phyloP scores from a whole-genome alignment of 2,329 filamentous ascomycete genomes.

The Ophioceras dolichostomum region DNA sequence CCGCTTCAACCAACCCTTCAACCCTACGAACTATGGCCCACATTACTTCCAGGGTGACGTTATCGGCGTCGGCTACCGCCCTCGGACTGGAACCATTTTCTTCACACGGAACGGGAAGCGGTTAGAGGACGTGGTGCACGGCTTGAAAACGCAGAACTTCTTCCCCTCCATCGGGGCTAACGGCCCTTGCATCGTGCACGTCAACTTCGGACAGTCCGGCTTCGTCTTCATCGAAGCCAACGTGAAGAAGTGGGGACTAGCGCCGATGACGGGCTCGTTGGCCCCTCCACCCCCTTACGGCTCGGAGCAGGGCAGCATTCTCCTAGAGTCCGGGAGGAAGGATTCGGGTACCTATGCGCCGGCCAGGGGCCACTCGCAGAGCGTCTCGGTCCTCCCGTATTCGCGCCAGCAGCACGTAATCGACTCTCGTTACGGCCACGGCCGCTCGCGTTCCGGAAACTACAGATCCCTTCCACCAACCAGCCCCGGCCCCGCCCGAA shows the following conservation, averaged over 20 bases:
- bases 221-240: constrained; percentile 99
- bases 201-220: constrained; percentile 95
- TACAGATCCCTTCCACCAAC: constrained; percentile 64
- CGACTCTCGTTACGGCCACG: constrained; percentile 55
- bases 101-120: constrained; percentile 98
- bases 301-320: constrained; percentile 90
- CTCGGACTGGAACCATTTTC: constrained; percentile 88
- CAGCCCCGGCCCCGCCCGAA: constrained; percentile 79
- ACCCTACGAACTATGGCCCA: constrained; percentile 66
- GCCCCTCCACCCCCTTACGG: constrained; percentile 94
- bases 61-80: constrained; percentile 87
- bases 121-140: constrained; percentile 86
- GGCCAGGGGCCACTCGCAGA: constrained; percentile 27
- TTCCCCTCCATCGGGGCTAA: constrained; percentile 96
- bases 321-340: constrained; percentile 74
- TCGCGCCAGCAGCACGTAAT: constrained; percentile 26
- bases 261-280: constrained; percentile 88
- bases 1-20: constrained; percentile 88
- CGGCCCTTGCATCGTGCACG: constrained; percentile 82
- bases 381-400: constrained; percentile 33
- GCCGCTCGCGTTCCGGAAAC: constrained; percentile 64
- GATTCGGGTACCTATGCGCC: constrained; percentile 39
- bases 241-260: constrained; percentile 98
- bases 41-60: constrained; percentile 87
- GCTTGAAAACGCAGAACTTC: constrained; percentile 89